Evolutionary conservation across 2,329 filamentous ascomycete species (phyloP), one percentile per base, ranked within the genome.

Genomic region (Rutstroemia sydowiana): DNA sequence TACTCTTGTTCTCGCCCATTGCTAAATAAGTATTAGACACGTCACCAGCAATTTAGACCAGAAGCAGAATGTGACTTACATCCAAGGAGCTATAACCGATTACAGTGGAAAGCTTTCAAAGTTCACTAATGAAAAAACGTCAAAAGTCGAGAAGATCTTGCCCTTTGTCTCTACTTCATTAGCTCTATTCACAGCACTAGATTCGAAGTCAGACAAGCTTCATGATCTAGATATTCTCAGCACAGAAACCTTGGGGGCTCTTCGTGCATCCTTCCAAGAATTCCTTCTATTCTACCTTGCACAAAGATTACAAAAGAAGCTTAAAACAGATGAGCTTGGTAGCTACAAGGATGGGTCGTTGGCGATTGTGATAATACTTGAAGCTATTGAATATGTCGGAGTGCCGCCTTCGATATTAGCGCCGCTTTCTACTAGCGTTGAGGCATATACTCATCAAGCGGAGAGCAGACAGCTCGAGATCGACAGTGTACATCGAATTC

Each of bases 41-140:
- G 46, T 63, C n/a, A 53, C 52, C 4, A 52, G 51, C 28, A 62
- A 63, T 49, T 52, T 62, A 10, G 61, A 63, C 32, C 65, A 66
- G 50, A 20, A 52, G 40, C 60, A 59, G 44, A 64, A 58, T 31
- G 59, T 52, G 31, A 42, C 52, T 7, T 66, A 66, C 31, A 47
- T 62, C 6, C 43, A 41, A 13, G 54, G 59, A 16, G 58, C 57
- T 13, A 52, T 66, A 28, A 53, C 49, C n/a, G 47, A 55, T 11
- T 56, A 64, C 14, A 56, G 57, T 31, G 59, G 61, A 50, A 63
- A 54, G 16, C 40, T 57, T 13, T 49, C 45, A n/a, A 58, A 57
- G 9, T 37, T 37, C 44, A 34, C 51, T 14, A 47, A 57, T 31
- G 64, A 60, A 31, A 57, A 59, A 13, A 59, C 55, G 36, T 28